Percentiles rank a stretch among this genome's conserved stretches.
Conservation (phyloP, 495 filamentous ascomycete species). For the Penicillium egyptiacum region DNA sequence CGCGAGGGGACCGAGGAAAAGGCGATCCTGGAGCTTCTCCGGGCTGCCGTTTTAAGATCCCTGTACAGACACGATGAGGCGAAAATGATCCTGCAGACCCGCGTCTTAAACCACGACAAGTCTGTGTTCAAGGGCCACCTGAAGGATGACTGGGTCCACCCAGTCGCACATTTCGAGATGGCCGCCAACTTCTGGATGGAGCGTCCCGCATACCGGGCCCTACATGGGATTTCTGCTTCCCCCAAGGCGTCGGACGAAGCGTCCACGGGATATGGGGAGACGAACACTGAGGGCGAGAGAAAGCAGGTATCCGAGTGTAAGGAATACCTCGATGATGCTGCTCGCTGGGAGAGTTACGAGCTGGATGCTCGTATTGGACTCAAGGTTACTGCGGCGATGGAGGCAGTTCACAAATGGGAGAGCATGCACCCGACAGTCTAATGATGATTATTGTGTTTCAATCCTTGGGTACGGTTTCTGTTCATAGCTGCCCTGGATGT, state of each 20-base stretch:
- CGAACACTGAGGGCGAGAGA: constrained; percentile 34
- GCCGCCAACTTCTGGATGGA: constrained; percentile 79
- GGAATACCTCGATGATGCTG: constrained; percentile 72
- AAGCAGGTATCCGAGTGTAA: constrained; percentile 64
- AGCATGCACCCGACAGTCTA: constrained; percentile 27
- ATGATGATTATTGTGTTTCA: background rate
- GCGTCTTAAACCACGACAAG: constrained; percentile 65
- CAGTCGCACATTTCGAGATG: constrained; percentile 86
- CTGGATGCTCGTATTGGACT: constrained; percentile 84
- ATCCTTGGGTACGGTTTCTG: background rate
- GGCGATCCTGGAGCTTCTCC: constrained; percentile 64
- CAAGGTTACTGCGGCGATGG: constrained; percentile 76
- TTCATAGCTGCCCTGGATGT: constrained; percentile 6
- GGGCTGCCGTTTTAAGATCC: constrained; percentile 65
- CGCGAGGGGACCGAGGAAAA: constrained; percentile 71
- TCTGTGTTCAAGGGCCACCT: constrained; percentile 66
- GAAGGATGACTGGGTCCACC: constrained; percentile 79
- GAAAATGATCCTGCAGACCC: constrained; percentile 56
- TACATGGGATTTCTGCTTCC: constrained; percentile 29
- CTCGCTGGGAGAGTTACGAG: constrained; percentile 81
- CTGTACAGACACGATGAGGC: constrained; percentile 62
- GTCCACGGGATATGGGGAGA: constrained; percentile 4
- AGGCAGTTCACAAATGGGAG: constrained; percentile 72
- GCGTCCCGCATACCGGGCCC: constrained; percentile 37
- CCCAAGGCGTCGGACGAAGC: constrained; percentile 12